Evolutionary conservation across 306 rosid species (phyloP).

Genomic region (Lagenaria siceraria): DNA sequence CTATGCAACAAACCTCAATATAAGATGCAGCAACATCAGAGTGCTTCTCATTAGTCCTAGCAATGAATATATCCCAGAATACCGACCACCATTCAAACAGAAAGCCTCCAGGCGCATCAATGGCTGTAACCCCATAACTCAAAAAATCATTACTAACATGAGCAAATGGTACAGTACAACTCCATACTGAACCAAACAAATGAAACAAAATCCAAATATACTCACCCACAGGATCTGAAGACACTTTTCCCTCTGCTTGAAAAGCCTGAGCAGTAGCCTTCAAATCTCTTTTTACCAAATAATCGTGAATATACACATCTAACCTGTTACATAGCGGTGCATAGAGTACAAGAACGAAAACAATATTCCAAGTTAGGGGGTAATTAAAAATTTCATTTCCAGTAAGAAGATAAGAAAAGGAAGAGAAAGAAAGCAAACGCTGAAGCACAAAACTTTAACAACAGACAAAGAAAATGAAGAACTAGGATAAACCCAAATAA

Average conservation of each 20-base stretch:
- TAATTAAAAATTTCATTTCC: neutral
- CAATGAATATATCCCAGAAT: constrained; percentile 99
- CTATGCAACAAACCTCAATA: constrained; percentile 64
- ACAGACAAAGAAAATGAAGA: neutral
- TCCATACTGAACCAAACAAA: neutral
- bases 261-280: constrained; percentile 98
- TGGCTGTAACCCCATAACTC: constrained; percentile 51
- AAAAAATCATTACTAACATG: constrained; percentile 5
- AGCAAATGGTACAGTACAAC: neutral
- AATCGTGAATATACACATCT: constrained; percentile 97
- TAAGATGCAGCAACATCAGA: constrained; percentile 98
- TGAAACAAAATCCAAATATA: constrained; percentile 7
- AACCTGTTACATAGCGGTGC: constrained; percentile 41
- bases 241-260: constrained; percentile 95
- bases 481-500: neutral
- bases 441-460: neutral
- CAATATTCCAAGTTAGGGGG: neutral
- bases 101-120: constrained; percentile 99
- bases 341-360: constrained; percentile 7
- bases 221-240: constrained; percentile 99
- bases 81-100: constrained; percentile 99
- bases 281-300: constrained; percentile 86
- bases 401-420: neutral
- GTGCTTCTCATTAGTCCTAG: constrained; percentile 98
- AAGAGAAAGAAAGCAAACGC: neutral